These are phyloP conservation scores for Scutellaria galericulata DNA, from an alignment of 257 asterid species.

Conservation along the genomic window DNA sequence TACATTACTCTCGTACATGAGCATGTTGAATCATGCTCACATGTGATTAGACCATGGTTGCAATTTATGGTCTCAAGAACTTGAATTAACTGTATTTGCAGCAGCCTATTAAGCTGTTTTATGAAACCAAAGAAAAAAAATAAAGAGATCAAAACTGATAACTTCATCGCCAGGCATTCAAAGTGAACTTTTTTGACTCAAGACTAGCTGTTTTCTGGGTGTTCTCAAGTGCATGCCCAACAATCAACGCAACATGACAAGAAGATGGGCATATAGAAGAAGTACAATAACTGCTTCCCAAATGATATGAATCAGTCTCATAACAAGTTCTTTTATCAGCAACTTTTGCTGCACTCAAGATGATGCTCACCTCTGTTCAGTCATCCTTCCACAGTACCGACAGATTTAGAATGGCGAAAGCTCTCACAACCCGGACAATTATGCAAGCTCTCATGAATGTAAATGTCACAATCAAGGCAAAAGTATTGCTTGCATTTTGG, in stretches of 20 bases:
- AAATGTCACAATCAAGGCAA: conserved; percentile 95
- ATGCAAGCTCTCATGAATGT: conserved; percentile 96
- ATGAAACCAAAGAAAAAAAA: not conserved
- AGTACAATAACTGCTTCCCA: not conserved
- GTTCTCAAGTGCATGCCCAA: not conserved
- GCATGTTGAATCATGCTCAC: not conserved
- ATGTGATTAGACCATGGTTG: not conserved
- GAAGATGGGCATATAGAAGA: too few relatives aligned
- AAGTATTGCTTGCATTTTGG: conserved; percentile 86
- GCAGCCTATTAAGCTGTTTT: not conserved
- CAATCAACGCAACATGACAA: not conserved
- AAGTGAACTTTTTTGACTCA: not conserved
- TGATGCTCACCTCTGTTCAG: not conserved
- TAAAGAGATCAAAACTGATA: not conserved
- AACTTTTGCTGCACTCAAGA: not conserved
- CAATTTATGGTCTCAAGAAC: not conserved
- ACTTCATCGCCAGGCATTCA: not conserved
- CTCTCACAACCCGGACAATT: conserved; percentile 99
- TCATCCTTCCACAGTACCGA: conserved; percentile 40
- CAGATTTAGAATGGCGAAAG: conserved; percentile 58
- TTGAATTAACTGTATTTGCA: not conserved
- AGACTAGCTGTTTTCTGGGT: not conserved
- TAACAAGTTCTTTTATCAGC: conserved; percentile 6
- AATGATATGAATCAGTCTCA: not conserved
- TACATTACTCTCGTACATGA: not conserved